Percentiles rank a stretch among this genome's conserved stretches.
Evolutionary conservation across 2,329 filamentous ascomycete genomes (phyloP).

Genomic region (Aspergillus glaucus): DNA sequence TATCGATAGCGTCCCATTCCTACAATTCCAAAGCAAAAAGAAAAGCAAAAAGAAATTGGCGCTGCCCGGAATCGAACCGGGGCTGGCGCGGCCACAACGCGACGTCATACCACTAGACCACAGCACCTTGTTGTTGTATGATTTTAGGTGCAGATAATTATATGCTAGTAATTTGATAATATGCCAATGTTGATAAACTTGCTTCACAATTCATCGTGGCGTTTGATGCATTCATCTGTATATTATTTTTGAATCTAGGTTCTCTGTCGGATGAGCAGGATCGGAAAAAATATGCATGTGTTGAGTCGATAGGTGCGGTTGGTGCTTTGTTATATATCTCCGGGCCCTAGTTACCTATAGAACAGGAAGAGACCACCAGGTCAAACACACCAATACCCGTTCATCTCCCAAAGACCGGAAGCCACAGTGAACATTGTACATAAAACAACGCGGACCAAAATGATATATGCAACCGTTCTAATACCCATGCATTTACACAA

Average conservation of each 20-base stretch:
- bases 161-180: neutral
- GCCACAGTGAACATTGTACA: neutral
- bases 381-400: neutral
- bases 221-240: too few species aligned
- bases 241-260: too few species aligned
- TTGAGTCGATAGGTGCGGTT: neutral
- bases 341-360: too few species aligned
- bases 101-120: slow-evolving; percentile 1
- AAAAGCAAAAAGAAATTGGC: neutral
- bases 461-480: neutral
- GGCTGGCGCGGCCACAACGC: neutral
- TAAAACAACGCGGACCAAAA: neutral
- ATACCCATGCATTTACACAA: neutral
- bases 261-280: too few species aligned
- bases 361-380: neutral
- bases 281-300: neutral
- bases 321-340: neutral
- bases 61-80: slow-evolving; percentile 2
- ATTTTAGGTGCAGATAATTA: neutral
- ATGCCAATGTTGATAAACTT: neutral
- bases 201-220: too few species aligned
- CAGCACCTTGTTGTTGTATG: neutral
- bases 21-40: neutral
- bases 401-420: neutral
- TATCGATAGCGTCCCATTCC: too few species aligned